These are phyloP conservation scores for Dioscorea cayenensis DNA, from an alignment of 116 monocot species.

Conservation along the genomic window DNA sequence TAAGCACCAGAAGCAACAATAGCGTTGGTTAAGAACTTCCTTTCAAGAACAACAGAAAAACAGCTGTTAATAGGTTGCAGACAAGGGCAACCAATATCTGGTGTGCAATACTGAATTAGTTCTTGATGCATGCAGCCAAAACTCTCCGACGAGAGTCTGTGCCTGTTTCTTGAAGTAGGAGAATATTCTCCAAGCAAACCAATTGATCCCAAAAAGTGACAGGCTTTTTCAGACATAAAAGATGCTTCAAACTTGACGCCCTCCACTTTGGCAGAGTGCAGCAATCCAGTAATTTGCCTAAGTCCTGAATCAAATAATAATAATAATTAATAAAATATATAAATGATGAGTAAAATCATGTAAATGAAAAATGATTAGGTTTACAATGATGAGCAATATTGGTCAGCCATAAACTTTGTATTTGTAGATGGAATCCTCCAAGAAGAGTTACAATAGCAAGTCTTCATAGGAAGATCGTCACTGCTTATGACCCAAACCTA, in stretches of 20 bases:
- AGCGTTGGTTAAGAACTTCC: background rate
- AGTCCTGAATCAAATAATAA: background rate
- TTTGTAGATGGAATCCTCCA: too few species aligned
- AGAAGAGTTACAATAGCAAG: too few species aligned
- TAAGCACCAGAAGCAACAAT: background rate
- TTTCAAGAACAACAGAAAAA: background rate
- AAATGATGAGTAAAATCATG: too few species aligned
- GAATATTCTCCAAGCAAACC: constrained; percentile 47
- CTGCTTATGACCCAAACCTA: too few species aligned
- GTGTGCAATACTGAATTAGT: constrained; percentile 5
- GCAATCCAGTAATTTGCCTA: background rate
- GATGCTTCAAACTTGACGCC: constrained; percentile 18
- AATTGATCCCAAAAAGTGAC: constrained; percentile 41
- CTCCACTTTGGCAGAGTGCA: constrained; percentile 21
- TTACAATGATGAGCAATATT: too few species aligned
- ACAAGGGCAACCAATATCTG: constrained; percentile 4
- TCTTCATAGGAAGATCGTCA: too few species aligned
- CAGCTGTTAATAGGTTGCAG: constrained; percentile 6
- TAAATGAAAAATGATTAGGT: too few species aligned
- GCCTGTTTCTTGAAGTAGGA: constrained; percentile 32
- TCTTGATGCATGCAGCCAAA: constrained; percentile 21
- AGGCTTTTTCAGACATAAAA: constrained; percentile 65
- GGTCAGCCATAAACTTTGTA: too few species aligned
- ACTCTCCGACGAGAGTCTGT: constrained; percentile 9
- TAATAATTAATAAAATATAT: too few species aligned